A percentile compares a stretch with the other conserved stretches of the same genome.
Evolutionary conservation across 2,329 filamentous ascomycete genomes (phyloP).

Genomic region (Pezicula carpinea): DNA sequence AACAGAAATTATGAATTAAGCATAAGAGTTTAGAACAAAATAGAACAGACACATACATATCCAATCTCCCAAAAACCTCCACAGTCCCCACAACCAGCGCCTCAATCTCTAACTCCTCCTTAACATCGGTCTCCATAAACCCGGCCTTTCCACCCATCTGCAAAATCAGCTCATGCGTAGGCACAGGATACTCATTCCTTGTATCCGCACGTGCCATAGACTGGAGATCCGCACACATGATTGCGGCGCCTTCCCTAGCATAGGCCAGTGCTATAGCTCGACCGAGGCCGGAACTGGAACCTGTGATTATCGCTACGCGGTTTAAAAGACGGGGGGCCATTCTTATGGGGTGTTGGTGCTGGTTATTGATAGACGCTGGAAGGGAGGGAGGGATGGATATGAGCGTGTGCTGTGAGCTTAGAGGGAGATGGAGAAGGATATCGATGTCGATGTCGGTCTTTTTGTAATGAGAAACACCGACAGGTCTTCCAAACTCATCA

Average conservation of each 20-base stretch:
- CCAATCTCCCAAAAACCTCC: conserved; percentile 27
- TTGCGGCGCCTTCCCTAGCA: conserved; percentile 33
- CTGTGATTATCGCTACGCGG: conserved; percentile 39
- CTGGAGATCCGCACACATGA: conserved; percentile 38
- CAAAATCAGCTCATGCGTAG: conserved; percentile 35
- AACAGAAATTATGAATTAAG: not conserved
- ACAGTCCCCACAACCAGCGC: conserved; percentile 32
- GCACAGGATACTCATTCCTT: conserved; percentile 19
- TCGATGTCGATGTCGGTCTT: too few relatives aligned
- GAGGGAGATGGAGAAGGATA: too few relatives aligned
- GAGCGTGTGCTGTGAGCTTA: too few relatives aligned
- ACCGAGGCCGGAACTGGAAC: conserved; percentile 40
- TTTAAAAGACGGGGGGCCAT: conserved; percentile 21
- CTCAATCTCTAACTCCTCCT: conserved; percentile 31
- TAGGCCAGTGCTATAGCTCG: conserved; percentile 39
- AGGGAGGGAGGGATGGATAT: too few relatives aligned
- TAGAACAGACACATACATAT: conserved; percentile 5
- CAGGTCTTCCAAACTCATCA: too few relatives aligned
- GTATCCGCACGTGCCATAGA: conserved; percentile 9
- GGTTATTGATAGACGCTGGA: too few relatives aligned
- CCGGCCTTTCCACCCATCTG: conserved; percentile 30
- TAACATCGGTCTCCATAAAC: conserved; percentile 41
- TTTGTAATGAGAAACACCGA: too few relatives aligned
- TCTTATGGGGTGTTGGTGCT: not conserved
- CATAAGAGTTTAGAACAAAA: not conserved